Conservation (phyloP, 352 stramenopile genomes). For the Pythium scleroteichum region DNA sequence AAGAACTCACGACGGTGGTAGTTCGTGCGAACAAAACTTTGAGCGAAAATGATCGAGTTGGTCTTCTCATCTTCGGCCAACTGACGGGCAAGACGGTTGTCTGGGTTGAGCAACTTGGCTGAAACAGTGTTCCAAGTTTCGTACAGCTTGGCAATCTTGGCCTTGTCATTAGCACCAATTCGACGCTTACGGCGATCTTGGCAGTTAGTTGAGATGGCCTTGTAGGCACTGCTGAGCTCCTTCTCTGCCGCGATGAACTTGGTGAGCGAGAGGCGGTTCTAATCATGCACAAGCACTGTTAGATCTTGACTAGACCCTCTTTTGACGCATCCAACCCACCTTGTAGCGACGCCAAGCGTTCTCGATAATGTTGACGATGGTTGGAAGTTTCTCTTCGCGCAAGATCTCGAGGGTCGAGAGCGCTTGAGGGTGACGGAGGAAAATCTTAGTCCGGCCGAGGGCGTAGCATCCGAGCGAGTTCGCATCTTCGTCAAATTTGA, state of each 20-base stretch:
- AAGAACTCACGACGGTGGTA: slow-evolving; percentile 55
- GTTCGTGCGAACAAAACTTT: slow-evolving; percentile 68
- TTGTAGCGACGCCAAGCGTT: slow-evolving; percentile 84
- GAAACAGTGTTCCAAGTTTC: slow-evolving; percentile 58
- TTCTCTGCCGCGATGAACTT: slow-evolving; percentile 61
- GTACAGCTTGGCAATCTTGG: slow-evolving; percentile 56
- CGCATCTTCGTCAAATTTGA: slow-evolving; percentile 78
- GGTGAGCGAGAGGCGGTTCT: slow-evolving; percentile 58
- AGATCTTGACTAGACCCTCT: too few relatives aligned
- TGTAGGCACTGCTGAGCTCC: slow-evolving; percentile 53
- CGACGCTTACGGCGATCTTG: slow-evolving; percentile 68
- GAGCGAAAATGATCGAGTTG: slow-evolving; percentile 72
- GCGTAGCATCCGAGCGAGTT: slow-evolving; percentile 76
- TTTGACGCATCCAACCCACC: slow-evolving; percentile 15
- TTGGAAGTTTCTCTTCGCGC: slow-evolving; percentile 73
- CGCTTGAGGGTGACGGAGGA: slow-evolving; percentile 87
- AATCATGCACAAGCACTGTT: slow-evolving; percentile 1
- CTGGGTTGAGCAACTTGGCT: slow-evolving; percentile 47
- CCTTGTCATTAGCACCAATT: slow-evolving; percentile 54
- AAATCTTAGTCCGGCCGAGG: slow-evolving; percentile 88
- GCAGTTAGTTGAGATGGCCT: slow-evolving; percentile 63
- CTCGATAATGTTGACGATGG: slow-evolving; percentile 83
- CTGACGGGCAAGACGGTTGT: slow-evolving; percentile 45
- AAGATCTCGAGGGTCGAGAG: slow-evolving; percentile 85
- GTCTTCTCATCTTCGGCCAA: slow-evolving; percentile 60